Base-by-base conservation (phyloP, 495 filamentous ascomycete species). In the Lasiosphaeria miniovina region DNA sequence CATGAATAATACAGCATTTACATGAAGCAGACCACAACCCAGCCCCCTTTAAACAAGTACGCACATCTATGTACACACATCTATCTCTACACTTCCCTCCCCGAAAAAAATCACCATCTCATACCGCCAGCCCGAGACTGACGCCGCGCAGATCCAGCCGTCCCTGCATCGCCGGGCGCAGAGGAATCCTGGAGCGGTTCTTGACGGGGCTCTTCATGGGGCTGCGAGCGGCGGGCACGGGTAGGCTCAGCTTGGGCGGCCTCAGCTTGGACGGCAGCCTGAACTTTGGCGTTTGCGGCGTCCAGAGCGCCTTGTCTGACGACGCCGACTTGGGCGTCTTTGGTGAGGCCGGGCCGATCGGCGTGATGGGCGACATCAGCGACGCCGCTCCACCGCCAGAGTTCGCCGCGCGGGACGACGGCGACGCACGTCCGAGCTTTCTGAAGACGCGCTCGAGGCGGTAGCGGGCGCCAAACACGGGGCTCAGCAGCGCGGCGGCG, bases 391-490 rank as follows among this genome's bases (percentile, higher is more conserved):
- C 46, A 49, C 17, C 17, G 11, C 17, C 38, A 11, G 32, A 15
- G 12, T 38, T 49, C 40, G 49, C 36, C 24, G 7, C 54, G 33
- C 36, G 8, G 3, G 36, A 38, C 38, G 31, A 36, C 36, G 40
- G 1, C n/a, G 55, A 58, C 52, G 70, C 41, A 55, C 58, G 11
- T 24, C 49, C 61, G 33, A 75, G 41, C 50, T 66, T 74, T 4
- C 62, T 52, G 43, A 70, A 65, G 17, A 72, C 66, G 54, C 71
- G 60, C 55, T 71, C 73, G 11, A 72, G 56, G 41, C 73, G 41
- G 38, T 52, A 67, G 7, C 62, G 43, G 4, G 71, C 68, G n/a
- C 73, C 73, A 52, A 64, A 71, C 36, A 74, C 71, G 5, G 73
- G 71, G 24, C 67, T 66, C 46, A 75, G 43, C 24, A 72, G 55